Conservation (phyloP, 345 rosid species). For the Abelmoschus esculentus region DNA sequence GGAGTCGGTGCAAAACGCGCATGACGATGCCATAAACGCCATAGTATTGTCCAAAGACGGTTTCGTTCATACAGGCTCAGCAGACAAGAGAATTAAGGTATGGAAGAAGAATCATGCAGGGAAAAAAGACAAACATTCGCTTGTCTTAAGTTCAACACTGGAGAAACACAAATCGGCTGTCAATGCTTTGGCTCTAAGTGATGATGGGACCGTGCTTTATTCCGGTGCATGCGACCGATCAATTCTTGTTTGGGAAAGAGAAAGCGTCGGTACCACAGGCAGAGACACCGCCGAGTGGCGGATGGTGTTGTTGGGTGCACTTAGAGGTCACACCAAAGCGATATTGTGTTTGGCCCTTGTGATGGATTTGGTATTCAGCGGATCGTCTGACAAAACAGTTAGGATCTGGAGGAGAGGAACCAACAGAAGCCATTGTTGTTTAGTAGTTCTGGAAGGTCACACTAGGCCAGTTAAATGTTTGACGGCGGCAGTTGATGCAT, state of each 20-base stretch:
- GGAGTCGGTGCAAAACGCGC: slow-evolving; percentile 53
- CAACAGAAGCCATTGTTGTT: slow-evolving; percentile 35
- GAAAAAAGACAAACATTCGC: slow-evolving; percentile 31
- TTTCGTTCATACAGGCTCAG: slow-evolving; percentile 57
- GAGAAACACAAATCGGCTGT: slow-evolving; percentile 62
- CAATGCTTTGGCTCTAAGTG: slow-evolving; percentile 58
- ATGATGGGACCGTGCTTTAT: slow-evolving; percentile 49
- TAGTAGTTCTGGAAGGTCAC: slow-evolving; percentile 60
- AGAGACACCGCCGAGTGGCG: slow-evolving; percentile 12
- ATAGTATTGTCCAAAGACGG: slow-evolving; percentile 46
- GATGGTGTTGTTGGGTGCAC: slow-evolving; percentile 56
- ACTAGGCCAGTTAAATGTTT: slow-evolving; percentile 57
- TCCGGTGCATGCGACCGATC: slow-evolving; percentile 79
- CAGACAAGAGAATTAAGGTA: slow-evolving; percentile 59
- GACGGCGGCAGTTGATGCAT: slow-evolving; percentile 20
- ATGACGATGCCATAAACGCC: slow-evolving; percentile 70
- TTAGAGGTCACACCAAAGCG: slow-evolving; percentile 64
- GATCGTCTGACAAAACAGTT: slow-evolving; percentile 45
- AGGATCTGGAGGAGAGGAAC: slow-evolving; percentile 19
- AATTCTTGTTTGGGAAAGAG: slow-evolving; percentile 66
- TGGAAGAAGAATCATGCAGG: slow-evolving; percentile 38
- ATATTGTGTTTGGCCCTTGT: slow-evolving; percentile 53
- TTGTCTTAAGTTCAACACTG: slow-evolving; percentile 28
- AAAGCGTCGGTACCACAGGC: not conserved
- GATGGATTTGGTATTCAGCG: slow-evolving; percentile 51